Conservation (phyloP, 2,329 filamentous ascomycete species). For the Bimuria novae-zelandiae region DNA sequence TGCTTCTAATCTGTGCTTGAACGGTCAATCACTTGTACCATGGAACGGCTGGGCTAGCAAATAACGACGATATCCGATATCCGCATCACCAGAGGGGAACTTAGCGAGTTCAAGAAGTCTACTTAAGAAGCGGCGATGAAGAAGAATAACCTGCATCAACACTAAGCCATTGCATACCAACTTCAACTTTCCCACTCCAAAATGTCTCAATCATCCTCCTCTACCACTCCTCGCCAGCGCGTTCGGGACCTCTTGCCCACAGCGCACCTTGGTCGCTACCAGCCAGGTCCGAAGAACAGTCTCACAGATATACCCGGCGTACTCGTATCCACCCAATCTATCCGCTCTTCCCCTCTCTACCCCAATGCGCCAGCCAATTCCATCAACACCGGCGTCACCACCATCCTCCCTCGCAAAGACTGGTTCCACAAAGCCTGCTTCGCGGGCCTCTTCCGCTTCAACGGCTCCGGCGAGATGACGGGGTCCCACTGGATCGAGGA, state of each 20-base stretch:
- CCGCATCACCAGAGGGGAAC: no score
- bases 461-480: constrained; percentile 67
- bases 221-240: constrained; percentile 33
- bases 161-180: no score
- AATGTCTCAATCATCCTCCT: constrained; percentile 11
- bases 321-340: constrained; percentile 48
- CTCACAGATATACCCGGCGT: constrained; percentile 53
- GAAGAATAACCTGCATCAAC: neutral
- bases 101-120: neutral
- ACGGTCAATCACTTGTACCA: neutral
- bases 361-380: constrained; percentile 31
- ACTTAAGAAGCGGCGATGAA: neutral
- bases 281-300: constrained; percentile 48
- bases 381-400: constrained; percentile 52
- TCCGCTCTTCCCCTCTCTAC: constrained; percentile 36
- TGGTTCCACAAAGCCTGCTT: constrained; percentile 50
- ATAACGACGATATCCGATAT: no score
- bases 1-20: no score
- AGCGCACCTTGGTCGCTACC: constrained; percentile 43
- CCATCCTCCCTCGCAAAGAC: constrained; percentile 50
- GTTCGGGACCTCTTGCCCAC: constrained; percentile 47
- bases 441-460: constrained; percentile 61
- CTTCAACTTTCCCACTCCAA: neutral
- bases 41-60: neutral
- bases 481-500: constrained; percentile 66